A percentile compares a stretch with the other conserved stretches of the same genome.
Evolutionary conservation across 2,329 filamentous ascomycete species (phyloP).

Genomic region (Diatrype stigma): DNA sequence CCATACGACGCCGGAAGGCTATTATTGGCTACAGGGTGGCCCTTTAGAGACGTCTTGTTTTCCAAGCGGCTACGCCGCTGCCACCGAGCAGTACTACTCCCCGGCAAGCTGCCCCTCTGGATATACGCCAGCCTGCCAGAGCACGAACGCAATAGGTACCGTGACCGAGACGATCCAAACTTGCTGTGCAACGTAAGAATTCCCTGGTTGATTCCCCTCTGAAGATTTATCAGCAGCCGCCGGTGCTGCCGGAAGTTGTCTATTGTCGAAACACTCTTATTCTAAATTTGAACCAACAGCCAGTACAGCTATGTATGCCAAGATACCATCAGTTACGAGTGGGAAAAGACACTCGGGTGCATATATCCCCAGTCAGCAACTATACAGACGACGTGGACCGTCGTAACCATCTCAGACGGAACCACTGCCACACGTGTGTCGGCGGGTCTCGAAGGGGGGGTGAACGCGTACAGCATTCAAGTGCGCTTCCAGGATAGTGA

Average conservation of each 20-base stretch:
- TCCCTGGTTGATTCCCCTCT: neutral
- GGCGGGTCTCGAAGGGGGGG: slow-evolving; percentile 3
- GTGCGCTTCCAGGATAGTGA: slow-evolving; percentile 13
- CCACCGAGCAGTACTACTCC: slow-evolving; percentile 12
- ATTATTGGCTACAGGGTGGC: slow-evolving; percentile 4
- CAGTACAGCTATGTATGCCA: slow-evolving; percentile 9
- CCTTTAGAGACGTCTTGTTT: slow-evolving; percentile 12
- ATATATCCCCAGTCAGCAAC: neutral
- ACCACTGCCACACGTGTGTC: slow-evolving; percentile 2
- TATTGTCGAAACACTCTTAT: no score
- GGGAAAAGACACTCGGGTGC: slow-evolving; percentile 16
- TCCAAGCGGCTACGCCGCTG: slow-evolving; percentile 11
- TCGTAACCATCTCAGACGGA: slow-evolving; percentile 1
- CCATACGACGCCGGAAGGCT: neutral
- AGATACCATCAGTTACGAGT: neutral
- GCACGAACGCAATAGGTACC: neutral
- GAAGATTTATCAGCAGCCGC: neutral
- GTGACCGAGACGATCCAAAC: slow-evolving; percentile 11
- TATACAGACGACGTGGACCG: slow-evolving; percentile 6
- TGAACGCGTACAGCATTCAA: slow-evolving; percentile 16
- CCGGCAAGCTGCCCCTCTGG: slow-evolving; percentile 14
- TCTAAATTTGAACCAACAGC: no score
- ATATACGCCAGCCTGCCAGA: slow-evolving; percentile 14
- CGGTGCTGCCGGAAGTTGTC: neutral
- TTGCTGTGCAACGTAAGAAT: slow-evolving; percentile 18